Evolutionary conservation across 2,329 filamentous ascomycete species (phyloP).

Genomic region (Pyricularia grisea): DNA sequence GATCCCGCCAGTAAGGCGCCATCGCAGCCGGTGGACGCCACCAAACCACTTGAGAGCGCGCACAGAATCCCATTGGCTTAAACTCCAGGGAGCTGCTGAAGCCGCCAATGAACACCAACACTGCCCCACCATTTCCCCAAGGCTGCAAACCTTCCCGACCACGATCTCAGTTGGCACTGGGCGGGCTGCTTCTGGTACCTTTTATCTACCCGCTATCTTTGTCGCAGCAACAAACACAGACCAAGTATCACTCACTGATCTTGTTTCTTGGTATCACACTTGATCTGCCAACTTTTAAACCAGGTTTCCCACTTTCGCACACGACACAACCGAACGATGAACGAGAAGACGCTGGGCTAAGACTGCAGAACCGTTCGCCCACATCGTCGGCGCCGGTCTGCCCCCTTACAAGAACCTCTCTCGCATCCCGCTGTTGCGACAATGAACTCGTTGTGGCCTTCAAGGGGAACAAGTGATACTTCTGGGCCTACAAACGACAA

Average conservation of each 20-base stretch:
- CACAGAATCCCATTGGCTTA: neutral
- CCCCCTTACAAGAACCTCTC: conserved; percentile 4
- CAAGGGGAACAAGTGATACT: conserved; percentile 2
- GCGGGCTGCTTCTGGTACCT: neutral
- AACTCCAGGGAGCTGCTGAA: neutral
- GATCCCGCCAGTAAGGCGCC: neutral
- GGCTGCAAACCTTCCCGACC: neutral
- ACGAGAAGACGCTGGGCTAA: conserved; percentile 1
- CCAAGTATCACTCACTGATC: neutral
- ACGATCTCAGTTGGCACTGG: neutral
- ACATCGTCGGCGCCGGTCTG: conserved; percentile 2
- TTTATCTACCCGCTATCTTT: neutral
- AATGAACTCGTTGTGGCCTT: conserved; percentile 14
- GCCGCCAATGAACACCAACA: neutral
- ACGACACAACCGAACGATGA: conserved; percentile 2
- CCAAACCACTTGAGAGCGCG: neutral
- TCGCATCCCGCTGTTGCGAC: neutral
- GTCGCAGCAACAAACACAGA: neutral
- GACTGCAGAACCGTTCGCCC: conserved; percentile 2
- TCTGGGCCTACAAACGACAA: neutral
- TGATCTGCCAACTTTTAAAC: neutral
- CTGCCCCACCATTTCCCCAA: neutral
- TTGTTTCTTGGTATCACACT: neutral
- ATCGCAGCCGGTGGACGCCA: neutral
- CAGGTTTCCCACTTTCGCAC: neutral